Percentiles rank a stretch among this genome's conserved stretches.
Conservation (phyloP, 768 basidiomycete genomes). For the Agaricus blazei region DNA sequence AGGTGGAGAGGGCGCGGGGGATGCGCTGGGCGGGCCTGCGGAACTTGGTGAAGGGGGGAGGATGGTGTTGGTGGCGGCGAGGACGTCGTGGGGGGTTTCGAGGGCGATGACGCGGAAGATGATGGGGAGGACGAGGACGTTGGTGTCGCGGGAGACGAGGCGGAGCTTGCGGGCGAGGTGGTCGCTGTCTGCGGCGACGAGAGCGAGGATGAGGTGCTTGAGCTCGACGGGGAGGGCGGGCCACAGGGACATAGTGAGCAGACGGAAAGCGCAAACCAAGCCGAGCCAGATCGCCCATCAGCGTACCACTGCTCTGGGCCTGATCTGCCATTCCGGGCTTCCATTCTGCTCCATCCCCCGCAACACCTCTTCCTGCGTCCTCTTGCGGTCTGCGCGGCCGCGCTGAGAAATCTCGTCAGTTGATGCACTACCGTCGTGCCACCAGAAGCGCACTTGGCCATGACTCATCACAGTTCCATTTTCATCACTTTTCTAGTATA, state of each 20-base stretch:
- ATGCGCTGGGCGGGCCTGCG: conserved; percentile 15
- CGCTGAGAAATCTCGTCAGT: too few relatives aligned
- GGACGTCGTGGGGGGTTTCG: conserved; percentile 19
- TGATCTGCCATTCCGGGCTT: not conserved
- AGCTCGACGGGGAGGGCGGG: conserved; percentile 27
- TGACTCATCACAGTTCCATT: too few relatives aligned
- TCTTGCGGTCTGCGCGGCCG: too few relatives aligned
- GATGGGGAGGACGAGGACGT: conserved; percentile 28
- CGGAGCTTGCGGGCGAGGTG: conserved; percentile 24
- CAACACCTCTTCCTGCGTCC: too few relatives aligned
- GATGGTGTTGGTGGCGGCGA: conserved; percentile 25
- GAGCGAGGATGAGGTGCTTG: conserved; percentile 26
- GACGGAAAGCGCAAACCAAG: conserved; percentile 4
- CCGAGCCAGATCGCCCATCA: not conserved
- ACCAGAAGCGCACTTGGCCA: too few relatives aligned
- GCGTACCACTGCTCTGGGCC: not conserved
- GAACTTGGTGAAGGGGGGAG: conserved; percentile 17
- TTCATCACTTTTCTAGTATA: too few relatives aligned
- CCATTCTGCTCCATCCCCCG: not conserved
- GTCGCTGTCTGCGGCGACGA: conserved; percentile 19
- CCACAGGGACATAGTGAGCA: conserved; percentile 19
- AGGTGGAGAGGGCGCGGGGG: conserved; percentile 26
- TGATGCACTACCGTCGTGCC: too few relatives aligned
- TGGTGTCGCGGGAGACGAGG: conserved; percentile 27
- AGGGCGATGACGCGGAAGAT: conserved; percentile 26